Percentiles rank a stretch among this genome's conserved stretches.
Conservation (phyloP, 495 filamentous ascomycete species). For the Penicillium dipodomyicola region DNA sequence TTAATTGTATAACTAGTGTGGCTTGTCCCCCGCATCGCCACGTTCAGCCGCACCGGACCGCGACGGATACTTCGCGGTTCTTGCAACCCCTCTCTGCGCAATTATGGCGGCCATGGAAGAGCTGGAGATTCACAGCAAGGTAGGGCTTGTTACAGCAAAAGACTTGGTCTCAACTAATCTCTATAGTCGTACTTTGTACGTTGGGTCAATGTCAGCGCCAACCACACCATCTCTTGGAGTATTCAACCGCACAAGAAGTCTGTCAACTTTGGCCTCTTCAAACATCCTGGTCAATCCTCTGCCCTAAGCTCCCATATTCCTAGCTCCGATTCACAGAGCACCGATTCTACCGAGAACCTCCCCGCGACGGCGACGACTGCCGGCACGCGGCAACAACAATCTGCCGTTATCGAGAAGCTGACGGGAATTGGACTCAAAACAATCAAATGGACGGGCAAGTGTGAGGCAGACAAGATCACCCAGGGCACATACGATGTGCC, state of each 20-base stretch:
- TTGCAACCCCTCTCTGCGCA: conserved; percentile 19
- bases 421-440: conserved; percentile 79
- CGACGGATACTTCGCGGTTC: conserved; percentile 19
- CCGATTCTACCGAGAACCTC: conserved; percentile 45
- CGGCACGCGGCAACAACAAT: conserved; percentile 44
- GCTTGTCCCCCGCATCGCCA: conserved; percentile 13
- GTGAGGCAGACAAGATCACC: conserved; percentile 93
- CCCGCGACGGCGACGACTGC: conserved; percentile 28
- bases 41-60: conserved; percentile 30
- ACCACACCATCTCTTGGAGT: conserved; percentile 95
- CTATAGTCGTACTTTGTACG: conserved; percentile 90
- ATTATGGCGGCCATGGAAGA: conserved; percentile 93
- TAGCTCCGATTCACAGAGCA: conserved; percentile 41
- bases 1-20: conserved; percentile 5
- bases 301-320: conserved; percentile 47
- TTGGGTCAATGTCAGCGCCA: conserved; percentile 87
- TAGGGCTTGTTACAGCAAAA: conserved; percentile 31
- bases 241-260: conserved; percentile 97
- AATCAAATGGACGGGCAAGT: conserved; percentile 89
- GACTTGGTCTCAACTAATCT: background rate
- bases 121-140: conserved; percentile 96
- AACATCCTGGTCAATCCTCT: conserved; percentile 75
- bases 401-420: conserved; percentile 75
- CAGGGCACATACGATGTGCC: conserved; percentile 83
- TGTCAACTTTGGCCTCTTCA: conserved; percentile 96